Percentiles rank a stretch among this genome's conserved stretches.
These are phyloP conservation scores for Penicillium nordicum DNA, from an alignment of 2,329 filamentous ascomycete genomes.

Conservation along the genomic window DNA sequence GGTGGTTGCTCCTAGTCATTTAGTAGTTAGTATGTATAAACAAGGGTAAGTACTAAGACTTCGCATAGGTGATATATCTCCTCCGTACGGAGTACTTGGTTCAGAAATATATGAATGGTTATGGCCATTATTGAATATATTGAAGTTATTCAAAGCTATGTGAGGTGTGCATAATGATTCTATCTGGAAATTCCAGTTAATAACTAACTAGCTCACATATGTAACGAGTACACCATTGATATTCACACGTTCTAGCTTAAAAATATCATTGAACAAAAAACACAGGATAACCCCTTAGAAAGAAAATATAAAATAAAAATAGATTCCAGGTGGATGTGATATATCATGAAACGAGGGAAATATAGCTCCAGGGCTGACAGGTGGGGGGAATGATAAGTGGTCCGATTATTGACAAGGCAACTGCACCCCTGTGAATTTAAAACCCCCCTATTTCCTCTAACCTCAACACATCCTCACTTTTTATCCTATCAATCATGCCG, in stretches of 20 bases:
- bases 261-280: neutral
- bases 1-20: too few relatives aligned
- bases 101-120: neutral
- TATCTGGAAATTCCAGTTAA: neutral
- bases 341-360: conserved; percentile 1
- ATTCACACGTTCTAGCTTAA: neutral
- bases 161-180: neutral
- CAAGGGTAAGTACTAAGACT: too few relatives aligned
- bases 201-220: neutral
- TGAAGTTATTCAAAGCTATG: neutral
- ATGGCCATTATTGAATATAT: neutral
- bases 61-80: neutral
- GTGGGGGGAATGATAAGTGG: conserved; percentile 21
- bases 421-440: conserved; percentile 8
- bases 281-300: neutral
- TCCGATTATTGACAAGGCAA: conserved; percentile 18
- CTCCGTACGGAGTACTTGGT: neutral
- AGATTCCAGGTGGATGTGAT: neutral
- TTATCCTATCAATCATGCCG: conserved; percentile 15
- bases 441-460: conserved; percentile 12
- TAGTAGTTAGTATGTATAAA: too few relatives aligned
- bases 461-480: neutral
- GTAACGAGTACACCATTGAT: neutral
- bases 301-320: neutral
- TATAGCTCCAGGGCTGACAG: conserved; percentile 10